Percentiles rank a stretch among this genome's conserved stretches.
Evolutionary conservation across 2,329 filamentous ascomycete species (phyloP).

Genomic region (Fonsecaea pedrosoi): DNA sequence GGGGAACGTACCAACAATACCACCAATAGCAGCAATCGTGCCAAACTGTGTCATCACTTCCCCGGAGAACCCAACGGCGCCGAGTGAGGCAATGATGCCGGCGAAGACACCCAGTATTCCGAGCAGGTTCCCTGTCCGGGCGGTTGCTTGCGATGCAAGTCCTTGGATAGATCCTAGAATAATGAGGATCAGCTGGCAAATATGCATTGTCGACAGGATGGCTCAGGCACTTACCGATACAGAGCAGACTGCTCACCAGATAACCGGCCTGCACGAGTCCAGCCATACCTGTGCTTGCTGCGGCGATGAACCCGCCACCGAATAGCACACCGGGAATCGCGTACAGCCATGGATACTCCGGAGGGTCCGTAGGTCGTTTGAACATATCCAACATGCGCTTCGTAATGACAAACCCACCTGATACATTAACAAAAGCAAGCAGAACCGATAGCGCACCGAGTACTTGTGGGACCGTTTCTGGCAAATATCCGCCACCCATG

Average conservation of each 20-base stretch:
- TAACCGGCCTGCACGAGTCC: slow-evolving; percentile 88
- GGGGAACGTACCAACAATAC: slow-evolving; percentile 64
- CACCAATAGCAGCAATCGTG: slow-evolving; percentile 74
- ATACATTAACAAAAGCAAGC: slow-evolving; percentile 85
- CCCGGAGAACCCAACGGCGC: slow-evolving; percentile 79
- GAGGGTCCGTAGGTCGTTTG: slow-evolving; percentile 80
- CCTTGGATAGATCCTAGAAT: slow-evolving; percentile 70
- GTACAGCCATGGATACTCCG: slow-evolving; percentile 88
- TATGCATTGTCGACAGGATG: background rate
- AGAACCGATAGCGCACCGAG: slow-evolving; percentile 82
- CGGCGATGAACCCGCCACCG: slow-evolving; percentile 79
- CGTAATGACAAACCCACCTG: slow-evolving; percentile 87
- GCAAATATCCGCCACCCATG: slow-evolving; percentile 80
- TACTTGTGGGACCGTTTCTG: slow-evolving; percentile 77
- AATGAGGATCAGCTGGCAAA: background rate
- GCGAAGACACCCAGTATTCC: slow-evolving; percentile 85
- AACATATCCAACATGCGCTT: slow-evolving; percentile 96
- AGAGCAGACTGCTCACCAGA: slow-evolving; percentile 81
- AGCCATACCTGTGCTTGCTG: slow-evolving; percentile 79
- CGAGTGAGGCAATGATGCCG: slow-evolving; percentile 81
- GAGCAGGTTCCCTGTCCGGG: slow-evolving; percentile 82
- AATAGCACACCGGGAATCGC: slow-evolving; percentile 78
- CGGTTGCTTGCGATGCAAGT: slow-evolving; percentile 80
- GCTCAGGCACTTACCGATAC: slow-evolving; percentile 60
- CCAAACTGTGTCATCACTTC: slow-evolving; percentile 82